phyloP scores from a whole-genome alignment of 495 filamentous ascomycete genomes.

The Glonium stellatum region DNA sequence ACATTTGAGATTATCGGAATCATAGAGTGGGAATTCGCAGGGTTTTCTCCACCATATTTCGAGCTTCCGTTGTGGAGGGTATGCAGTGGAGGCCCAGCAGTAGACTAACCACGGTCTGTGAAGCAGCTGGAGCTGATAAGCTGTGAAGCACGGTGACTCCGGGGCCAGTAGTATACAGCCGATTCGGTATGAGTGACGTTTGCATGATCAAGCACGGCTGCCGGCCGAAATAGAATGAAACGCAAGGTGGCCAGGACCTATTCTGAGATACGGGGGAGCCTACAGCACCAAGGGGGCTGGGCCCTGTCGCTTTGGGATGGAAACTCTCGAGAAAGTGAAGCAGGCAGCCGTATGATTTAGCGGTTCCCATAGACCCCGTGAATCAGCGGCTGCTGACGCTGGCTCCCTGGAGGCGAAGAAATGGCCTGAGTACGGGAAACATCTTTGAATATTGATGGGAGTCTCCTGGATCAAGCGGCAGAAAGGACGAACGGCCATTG shows the following conservation, averaged over 20 bases:
- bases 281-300: not conserved
- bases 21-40: no score
- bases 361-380: not conserved
- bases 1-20: no score
- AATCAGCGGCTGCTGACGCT: not conserved
- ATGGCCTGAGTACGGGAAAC: not conserved
- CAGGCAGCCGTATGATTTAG: not conserved
- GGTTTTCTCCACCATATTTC: no score
- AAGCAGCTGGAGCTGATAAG: slow-evolving; percentile 1
- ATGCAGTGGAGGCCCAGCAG: not conserved
- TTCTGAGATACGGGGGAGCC: not conserved
- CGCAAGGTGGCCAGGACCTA: not conserved
- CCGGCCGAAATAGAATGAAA: no score
- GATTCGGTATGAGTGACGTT: not conserved
- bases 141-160: not conserved
- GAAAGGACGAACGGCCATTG: not conserved
- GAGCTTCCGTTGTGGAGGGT: no score
- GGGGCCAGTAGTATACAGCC: not conserved
- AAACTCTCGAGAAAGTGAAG: not conserved
- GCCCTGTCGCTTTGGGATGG: not conserved
- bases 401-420: not conserved
- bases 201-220: not conserved
- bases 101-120: not conserved
- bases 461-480: not conserved
- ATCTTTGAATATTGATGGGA: not conserved